Evolutionary conservation across 495 filamentous ascomycete species (phyloP).

Genomic region (Aspergillus avenaceus): DNA sequence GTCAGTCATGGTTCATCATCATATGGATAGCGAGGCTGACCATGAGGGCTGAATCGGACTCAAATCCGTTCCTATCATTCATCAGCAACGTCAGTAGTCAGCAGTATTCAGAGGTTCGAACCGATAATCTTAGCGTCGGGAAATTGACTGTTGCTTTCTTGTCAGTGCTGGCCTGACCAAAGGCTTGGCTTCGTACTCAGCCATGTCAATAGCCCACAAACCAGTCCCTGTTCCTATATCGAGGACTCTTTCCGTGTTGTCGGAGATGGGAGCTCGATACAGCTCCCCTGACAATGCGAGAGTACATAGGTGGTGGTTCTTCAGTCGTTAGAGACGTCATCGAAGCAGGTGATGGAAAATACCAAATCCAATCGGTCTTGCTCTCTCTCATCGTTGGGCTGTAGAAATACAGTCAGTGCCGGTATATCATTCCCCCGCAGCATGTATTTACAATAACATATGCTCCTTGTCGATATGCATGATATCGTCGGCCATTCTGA

Average conservation of each 20-base stretch:
- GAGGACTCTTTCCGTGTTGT: constrained; percentile 35
- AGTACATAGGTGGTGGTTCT: constrained; percentile 46
- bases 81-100: not conserved
- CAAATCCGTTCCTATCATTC: constrained; percentile 36
- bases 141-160: constrained; percentile 4
- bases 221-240: constrained; percentile 47
- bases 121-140: constrained; percentile 15
- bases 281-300: constrained; percentile 40
- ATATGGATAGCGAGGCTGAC: constrained; percentile 22
- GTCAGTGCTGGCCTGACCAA: not conserved
- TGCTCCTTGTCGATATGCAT: constrained; percentile 13
- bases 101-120: not conserved
- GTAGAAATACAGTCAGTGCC: not conserved
- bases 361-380: constrained; percentile 62
- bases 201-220: constrained; percentile 53
- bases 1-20: not conserved
- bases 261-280: constrained; percentile 47
- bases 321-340: not conserved
- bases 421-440: no score
- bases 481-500: constrained; percentile 15
- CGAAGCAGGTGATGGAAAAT: constrained; percentile 35
- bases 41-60: constrained; percentile 47
- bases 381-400: constrained; percentile 39
- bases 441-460: constrained; percentile 9
- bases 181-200: constrained; percentile 23